Evolutionary conservation across 495 filamentous ascomycete species (phyloP), one percentile per base, ranked within the genome.

Genomic region (Choiromyces venosus): DNA sequence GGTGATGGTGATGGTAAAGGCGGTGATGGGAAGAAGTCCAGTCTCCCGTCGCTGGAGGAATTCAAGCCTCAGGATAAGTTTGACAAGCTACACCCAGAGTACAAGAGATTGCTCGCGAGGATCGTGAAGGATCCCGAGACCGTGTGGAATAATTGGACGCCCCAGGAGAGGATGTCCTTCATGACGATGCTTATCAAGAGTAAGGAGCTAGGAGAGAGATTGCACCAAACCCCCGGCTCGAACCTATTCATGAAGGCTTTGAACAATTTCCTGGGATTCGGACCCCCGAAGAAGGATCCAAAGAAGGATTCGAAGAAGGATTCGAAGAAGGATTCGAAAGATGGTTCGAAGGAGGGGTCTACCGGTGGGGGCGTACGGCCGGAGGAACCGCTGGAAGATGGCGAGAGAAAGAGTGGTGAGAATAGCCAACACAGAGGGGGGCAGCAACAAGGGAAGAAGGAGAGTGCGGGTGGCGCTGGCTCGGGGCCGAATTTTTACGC

Each of bases 241-340:
- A 74, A 74, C 8, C 66, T 66, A 38, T 39, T 37, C 46, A 42
- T 77, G 35, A 77, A 68, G 37, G 68, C 71, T 46, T 46, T 76
- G 66, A 74, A 42, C 37, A 66, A 38, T 35, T n/a, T 77, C n/a
- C 67, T 77, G 14, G 75, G 75, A 0, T 77, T 73, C 10, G 82
- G 84, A 37, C 69, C 78, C 36, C 74, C 81, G 44, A 78, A 83
- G 71, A 70, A 4, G 12, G 9, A 29, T 56, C n/a, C 46, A 3
- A 56, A 83, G 70, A 73, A 76, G 44, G 73, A 72, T 7, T 68
- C 81, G 36, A 68, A 82, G 38, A 76, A 82, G n/a, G n/a, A n/a
- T n/a, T n/a, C n/a, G n/a, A n/a, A n/a, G 69, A 82, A 84, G 18
- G 78, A 85, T 72, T 81, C 75, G 5, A 83, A 84, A 42, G 78